Base-by-base conservation (phyloP, 2,329 filamentous ascomycete species). In the Botrytis hyacinthi region DNA sequence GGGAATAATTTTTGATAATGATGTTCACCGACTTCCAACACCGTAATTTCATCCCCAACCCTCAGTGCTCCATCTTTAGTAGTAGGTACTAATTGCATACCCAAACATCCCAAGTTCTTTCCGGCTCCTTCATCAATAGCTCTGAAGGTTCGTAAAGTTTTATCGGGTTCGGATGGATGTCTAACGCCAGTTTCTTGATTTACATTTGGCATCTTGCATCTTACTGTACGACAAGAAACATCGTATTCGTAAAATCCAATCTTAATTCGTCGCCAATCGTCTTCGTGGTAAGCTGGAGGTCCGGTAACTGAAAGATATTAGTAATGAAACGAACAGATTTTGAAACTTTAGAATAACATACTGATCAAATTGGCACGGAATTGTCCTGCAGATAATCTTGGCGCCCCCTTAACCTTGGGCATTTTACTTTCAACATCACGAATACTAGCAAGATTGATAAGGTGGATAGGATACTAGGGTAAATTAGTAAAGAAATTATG, bases 311-410 rank as follows among this genome's bases (percentile, higher is more conserved):
- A 29, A 60, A 46, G 4, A 26, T 16, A 7, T 62, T 54, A 62
- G 60, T 51, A 35, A 32, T 26, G 26, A 29, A 20, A 37, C 51
- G 9, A 26, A 32, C 8, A 18, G 54, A 10, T 44, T 48, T 32
- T 9, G 12, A n/a, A 35, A 44, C 2, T 42, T 22, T 7, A 10
- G 67, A 68, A 32, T 48, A 20, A 65, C 72, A 44, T 40, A 73
- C 72, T 82, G 76, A 93, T 90, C 48, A 95, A 89, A 78, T 95
- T 94, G 54, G 92, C 87, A 37, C 92, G 87, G 82, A 93, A 94
- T 20, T 91, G 87, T 26, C 87, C 83, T 14, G 88, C 87, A 73
- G 91, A 88, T 0, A 94, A 84, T 42, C 85, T 82, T 42, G 85
- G 84, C 29, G 87, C 79, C 10, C 79, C 78, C 54, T 65, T 65